Evolutionary conservation across 225 moss, liverwort and hornwort species (phyloP).

Genomic region (Straminergon stramineum): DNA sequence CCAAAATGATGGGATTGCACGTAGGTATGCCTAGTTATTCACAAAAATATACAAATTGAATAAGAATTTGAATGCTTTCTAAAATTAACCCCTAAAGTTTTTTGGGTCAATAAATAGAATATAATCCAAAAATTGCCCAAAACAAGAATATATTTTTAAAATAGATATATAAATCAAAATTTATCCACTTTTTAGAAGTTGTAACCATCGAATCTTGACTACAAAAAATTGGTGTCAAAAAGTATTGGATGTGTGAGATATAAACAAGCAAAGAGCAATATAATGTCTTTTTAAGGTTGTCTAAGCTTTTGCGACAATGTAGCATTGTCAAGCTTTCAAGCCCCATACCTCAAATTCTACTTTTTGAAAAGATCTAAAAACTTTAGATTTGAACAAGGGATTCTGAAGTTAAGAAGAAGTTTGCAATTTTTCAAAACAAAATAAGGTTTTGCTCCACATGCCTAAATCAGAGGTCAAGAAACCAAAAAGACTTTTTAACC

Average conservation of each 20-base stretch:
- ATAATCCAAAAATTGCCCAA: fast-evolving
- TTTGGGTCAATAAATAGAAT: not conserved
- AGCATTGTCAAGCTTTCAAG: not conserved
- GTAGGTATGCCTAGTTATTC: not conserved
- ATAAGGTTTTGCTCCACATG: not conserved
- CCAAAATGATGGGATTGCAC: not conserved
- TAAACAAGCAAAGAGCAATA: not conserved
- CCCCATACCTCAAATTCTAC: not conserved
- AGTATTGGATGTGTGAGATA: not conserved
- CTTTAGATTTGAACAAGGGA: not conserved
- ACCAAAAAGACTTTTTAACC: not conserved
- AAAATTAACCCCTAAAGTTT: not conserved
- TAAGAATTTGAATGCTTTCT: not conserved
- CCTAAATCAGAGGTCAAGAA: not conserved
- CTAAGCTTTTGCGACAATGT: not conserved
- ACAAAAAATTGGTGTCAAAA: fast-evolving
- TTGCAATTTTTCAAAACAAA: not conserved
- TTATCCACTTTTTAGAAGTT: not conserved
- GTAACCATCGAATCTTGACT: not conserved
- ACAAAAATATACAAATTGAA: not conserved
- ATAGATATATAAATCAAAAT: no score
- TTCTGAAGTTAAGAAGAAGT: not conserved
- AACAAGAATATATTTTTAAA: no score
- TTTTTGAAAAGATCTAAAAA: not conserved
- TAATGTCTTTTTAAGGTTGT: not conserved